Evolutionary conservation across 345 rosid genomes (phyloP), one percentile per base, ranked within the genome.

Genomic region (Salix suchowensis): DNA sequence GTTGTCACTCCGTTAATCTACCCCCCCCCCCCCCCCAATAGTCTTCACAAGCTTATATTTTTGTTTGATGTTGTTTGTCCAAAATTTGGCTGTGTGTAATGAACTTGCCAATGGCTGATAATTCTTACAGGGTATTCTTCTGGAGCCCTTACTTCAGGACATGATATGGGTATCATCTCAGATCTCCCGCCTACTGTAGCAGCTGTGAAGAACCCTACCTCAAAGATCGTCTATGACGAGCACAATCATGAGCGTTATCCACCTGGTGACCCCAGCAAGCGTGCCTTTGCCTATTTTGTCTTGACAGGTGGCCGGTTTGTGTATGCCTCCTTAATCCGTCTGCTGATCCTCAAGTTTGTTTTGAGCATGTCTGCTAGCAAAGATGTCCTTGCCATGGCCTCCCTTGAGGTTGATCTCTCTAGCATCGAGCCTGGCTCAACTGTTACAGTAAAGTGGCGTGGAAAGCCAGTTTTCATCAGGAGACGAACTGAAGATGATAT

Each of bases 331-430:
- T 69, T 94, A 50, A 32, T 92, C 82, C 97, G 98, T 26, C 94
- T 94, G 70, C 88, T 94, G 62, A 64, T 92, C 75, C 94, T 94
- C 70, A 94, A 94, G 88, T 86, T 94, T 79, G 85, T 92, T 46
- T 84, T 94, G 48, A 94, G 98, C 87, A 94, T 94, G 98, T 92
- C 97, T 2, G 98, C 98, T 39, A 92, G 96, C 84, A 94, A 92
- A 77, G 98, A 94, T 73, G 98, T 94, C 71, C 97, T 94, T 83
- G 98, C 98, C 7, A 52, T 94, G 69, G 98, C 98, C 34, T 92
- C 98, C 77, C 85, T 92, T 12, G 98, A 94, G 92, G 98, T 92
- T 60, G 98, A 94, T 82, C 93, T 94, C 13, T 89, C 91, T 10
- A 90, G 91, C 83, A 92, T 94, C 13, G 97, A 92, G 66, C 93